A percentile compares a stretch with the other conserved stretches of the same genome.
These are phyloP conservation scores for Baorangia bicolor DNA, from an alignment of 768 basidiomycete species.

Conservation along the genomic window DNA sequence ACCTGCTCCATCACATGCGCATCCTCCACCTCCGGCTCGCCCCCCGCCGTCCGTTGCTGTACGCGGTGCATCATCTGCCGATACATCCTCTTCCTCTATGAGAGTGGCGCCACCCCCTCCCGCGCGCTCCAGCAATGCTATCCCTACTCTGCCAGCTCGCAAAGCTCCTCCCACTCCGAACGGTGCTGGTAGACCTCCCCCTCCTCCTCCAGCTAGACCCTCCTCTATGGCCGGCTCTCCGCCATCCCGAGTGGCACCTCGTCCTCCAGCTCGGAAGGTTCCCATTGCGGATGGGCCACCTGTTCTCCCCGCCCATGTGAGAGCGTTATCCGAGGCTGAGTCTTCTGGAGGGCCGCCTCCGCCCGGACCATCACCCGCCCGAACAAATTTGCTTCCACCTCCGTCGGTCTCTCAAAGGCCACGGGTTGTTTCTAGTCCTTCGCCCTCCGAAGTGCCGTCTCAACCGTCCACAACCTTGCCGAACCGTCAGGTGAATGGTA, in stretches of 20 bases:
- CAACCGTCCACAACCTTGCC: conserved; percentile 9
- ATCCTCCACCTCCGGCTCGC: conserved; percentile 28
- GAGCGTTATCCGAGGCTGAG: conserved; percentile 45
- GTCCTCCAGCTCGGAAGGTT: conserved; percentile 41
- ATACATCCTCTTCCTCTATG: conserved; percentile 10
- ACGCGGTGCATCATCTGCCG: conserved; percentile 22
- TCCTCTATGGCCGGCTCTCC: conserved; percentile 32
- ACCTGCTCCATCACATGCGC: conserved; percentile 23
- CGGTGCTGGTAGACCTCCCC: conserved; percentile 37
- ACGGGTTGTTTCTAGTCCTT: conserved; percentile 28
- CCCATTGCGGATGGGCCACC: conserved; percentile 28
- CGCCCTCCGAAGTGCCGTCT: conserved; percentile 18
- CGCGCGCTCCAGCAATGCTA: conserved; percentile 21
- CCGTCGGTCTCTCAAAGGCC: conserved; percentile 20
- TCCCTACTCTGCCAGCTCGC: conserved; percentile 30
- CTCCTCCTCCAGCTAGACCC: conserved; percentile 46
- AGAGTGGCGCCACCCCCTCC: conserved; percentile 27
- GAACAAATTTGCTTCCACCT: conserved; percentile 18
- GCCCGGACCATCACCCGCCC: conserved; percentile 30
- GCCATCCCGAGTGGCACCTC: conserved; percentile 36
- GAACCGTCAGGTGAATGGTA: conserved; percentile 29
- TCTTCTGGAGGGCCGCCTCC: conserved; percentile 35
- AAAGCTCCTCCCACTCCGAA: conserved; percentile 38
- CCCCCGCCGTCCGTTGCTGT: conserved; percentile 29
- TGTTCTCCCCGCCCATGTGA: conserved; percentile 38